Percentiles rank a stretch among this genome's conserved stretches.
phyloP scores from a whole-genome alignment of 768 basidiomycete species.

The Trametes cinnabarina region DNA sequence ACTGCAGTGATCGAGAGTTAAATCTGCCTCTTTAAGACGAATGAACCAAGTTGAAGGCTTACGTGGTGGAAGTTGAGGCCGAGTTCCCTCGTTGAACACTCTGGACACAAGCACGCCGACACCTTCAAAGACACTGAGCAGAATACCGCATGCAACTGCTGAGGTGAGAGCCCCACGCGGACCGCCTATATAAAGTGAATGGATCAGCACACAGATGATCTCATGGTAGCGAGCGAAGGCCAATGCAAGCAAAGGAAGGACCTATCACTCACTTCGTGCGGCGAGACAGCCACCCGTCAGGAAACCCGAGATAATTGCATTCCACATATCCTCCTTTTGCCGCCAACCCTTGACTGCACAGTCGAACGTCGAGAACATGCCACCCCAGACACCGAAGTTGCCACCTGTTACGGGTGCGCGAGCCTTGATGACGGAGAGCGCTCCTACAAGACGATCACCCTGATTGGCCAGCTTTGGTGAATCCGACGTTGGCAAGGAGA shows the following conservation, averaged over 20 bases:
- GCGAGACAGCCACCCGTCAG: slow-evolving; percentile 97
- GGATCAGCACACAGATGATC: background rate
- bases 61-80: slow-evolving; percentile 81
- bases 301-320: slow-evolving; percentile 97
- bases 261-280: slow-evolving; percentile 71
- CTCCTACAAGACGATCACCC: slow-evolving; percentile 94
- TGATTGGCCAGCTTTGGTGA: slow-evolving; percentile 31
- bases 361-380: slow-evolving; percentile 98
- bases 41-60: slow-evolving; percentile 38
- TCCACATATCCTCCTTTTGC: slow-evolving; percentile 99
- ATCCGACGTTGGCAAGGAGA: background rate
- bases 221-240: background rate
- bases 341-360: slow-evolving; percentile 96
- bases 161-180: slow-evolving; percentile 87
- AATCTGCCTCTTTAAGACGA: background rate
- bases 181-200: slow-evolving; percentile 58
- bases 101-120: slow-evolving; percentile 91
- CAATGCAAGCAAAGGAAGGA: background rate
- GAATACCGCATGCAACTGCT: slow-evolving; percentile 94
- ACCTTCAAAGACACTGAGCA: slow-evolving; percentile 92
- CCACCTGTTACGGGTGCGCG: slow-evolving; percentile 97
- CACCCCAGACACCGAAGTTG: slow-evolving; percentile 95
- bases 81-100: slow-evolving; percentile 79
- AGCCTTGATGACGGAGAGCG: slow-evolving; percentile 95
- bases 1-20: slow-evolving; percentile 35